Percentiles rank a stretch among this genome's conserved stretches.
These are phyloP conservation scores for Lycium barbarum DNA, from an alignment of 257 asterid species.

Conservation along the genomic window DNA sequence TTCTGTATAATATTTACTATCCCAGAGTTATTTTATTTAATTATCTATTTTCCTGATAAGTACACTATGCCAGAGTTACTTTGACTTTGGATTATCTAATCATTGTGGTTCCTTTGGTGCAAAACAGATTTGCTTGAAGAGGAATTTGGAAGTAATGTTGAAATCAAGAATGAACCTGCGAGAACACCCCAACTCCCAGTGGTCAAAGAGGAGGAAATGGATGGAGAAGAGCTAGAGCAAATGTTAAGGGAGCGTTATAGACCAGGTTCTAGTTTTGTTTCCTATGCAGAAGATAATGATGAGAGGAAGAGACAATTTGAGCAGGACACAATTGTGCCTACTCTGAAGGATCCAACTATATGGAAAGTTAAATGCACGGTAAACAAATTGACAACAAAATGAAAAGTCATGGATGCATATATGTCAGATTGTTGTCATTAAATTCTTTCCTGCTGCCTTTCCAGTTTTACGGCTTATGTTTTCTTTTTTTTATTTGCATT, in stretches of 20 bases:
- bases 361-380: constrained; percentile 99
- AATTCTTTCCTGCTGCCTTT: constrained; percentile 3
- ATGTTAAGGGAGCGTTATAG: constrained; percentile 69
- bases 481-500: constrained; percentile 34
- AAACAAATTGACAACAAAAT: constrained; percentile 17
- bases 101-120: constrained; percentile 22
- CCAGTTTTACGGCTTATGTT: not conserved
- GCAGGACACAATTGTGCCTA: constrained; percentile 42
- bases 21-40: not conserved
- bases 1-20: not conserved
- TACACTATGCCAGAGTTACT: constrained; percentile 15
- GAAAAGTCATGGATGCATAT: not conserved
- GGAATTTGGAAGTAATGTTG: constrained; percentile 43
- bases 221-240: constrained; percentile 82
- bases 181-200: constrained; percentile 47
- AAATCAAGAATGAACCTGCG: constrained; percentile 48
- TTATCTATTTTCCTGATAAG: not conserved
- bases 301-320: constrained; percentile 57
- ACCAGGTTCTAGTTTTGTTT: constrained; percentile 71
- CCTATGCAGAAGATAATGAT: constrained; percentile 63
- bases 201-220: constrained; percentile 76
- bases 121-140: constrained; percentile 60
- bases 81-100: constrained; percentile 11
- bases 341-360: constrained; percentile 64
- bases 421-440: constrained; percentile 28